These are phyloP conservation scores for Asterophora parasitica DNA, from an alignment of 768 basidiomycete species.

Conservation along the genomic window DNA sequence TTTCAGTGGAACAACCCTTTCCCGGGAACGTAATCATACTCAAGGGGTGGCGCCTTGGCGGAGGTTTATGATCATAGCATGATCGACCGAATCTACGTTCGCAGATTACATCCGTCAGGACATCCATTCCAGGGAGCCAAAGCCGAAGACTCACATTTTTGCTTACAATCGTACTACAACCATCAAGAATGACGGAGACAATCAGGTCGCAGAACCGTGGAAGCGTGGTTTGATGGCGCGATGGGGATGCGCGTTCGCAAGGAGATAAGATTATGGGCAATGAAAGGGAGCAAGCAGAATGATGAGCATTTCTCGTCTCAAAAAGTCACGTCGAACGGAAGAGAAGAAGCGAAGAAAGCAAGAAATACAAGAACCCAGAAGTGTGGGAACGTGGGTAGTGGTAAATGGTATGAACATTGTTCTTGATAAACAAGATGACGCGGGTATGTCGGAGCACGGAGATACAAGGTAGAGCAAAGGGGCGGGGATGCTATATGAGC, in stretches of 20 bases:
- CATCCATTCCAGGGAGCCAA: background rate
- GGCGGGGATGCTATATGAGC: slow-evolving; percentile 42
- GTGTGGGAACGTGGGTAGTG: slow-evolving; percentile 11
- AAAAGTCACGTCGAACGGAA: slow-evolving; percentile 11
- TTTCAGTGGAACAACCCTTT: too few species aligned
- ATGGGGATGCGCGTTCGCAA: background rate
- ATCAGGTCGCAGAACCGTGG: background rate
- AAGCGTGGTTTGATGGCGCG: background rate
- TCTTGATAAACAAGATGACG: slow-evolving; percentile 13
- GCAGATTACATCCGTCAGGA: background rate
- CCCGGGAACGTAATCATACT: too few species aligned
- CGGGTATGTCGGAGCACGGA: slow-evolving; percentile 17
- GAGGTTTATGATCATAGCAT: slow-evolving; percentile 19
- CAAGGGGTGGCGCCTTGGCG: too few species aligned
- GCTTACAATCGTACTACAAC: slow-evolving; percentile 57
- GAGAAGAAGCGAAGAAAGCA: slow-evolving; percentile 1
- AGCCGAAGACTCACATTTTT: slow-evolving; percentile 52
- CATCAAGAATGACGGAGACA: background rate
- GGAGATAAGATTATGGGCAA: slow-evolving; percentile 10
- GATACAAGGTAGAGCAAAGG: slow-evolving; percentile 10
- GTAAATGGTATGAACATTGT: slow-evolving; percentile 10
- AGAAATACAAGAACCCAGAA: slow-evolving; percentile 20
- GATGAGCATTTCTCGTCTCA: slow-evolving; percentile 22
- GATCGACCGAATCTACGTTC: slow-evolving; percentile 23
- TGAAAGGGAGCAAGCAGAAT: slow-evolving; percentile 18